phyloP scores from a whole-genome alignment of 2,329 filamentous ascomycete genomes.

The Cladosporium oxysporum region DNA sequence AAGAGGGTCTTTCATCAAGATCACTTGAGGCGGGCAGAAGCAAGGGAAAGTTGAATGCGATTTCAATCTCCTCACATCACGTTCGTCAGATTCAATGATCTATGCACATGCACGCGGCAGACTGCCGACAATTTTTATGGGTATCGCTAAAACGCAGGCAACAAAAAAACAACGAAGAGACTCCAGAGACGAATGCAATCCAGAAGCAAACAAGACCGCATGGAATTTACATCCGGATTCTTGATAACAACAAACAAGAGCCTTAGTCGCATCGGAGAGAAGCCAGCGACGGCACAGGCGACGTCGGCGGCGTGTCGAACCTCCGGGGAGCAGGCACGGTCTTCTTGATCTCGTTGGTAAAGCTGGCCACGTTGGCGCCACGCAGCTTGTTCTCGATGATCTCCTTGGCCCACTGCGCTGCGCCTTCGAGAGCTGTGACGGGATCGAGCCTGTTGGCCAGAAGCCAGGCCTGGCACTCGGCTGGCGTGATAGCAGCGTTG shows the following conservation, averaged over 20 bases:
- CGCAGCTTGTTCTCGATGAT: constrained; percentile 28
- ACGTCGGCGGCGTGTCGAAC: not conserved
- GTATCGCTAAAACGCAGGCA: not conserved
- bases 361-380: constrained; percentile 4
- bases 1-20: no score
- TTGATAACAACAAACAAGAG: not conserved
- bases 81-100: not conserved
- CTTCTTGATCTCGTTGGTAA: constrained; percentile 7
- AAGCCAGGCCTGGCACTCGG: constrained; percentile 54
- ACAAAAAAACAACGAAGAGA: not conserved
- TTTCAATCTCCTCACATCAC: not conserved
- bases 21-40: not conserved
- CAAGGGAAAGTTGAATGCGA: not conserved
- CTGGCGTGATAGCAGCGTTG: constrained; percentile 45
- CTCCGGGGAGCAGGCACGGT: not conserved
- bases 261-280: not conserved
- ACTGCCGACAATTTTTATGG: not conserved
- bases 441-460: constrained; percentile 50
- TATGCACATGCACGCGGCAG: not conserved
- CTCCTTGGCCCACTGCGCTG: constrained; percentile 43
- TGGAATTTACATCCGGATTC: not conserved
- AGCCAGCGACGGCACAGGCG: not conserved
- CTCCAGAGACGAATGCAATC: not conserved
- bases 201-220: not conserved
- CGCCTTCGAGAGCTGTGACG: constrained; percentile 43